Evolutionary conservation across 2,329 filamentous ascomycete species (phyloP).

Genomic region (Daldinia sp.): DNA sequence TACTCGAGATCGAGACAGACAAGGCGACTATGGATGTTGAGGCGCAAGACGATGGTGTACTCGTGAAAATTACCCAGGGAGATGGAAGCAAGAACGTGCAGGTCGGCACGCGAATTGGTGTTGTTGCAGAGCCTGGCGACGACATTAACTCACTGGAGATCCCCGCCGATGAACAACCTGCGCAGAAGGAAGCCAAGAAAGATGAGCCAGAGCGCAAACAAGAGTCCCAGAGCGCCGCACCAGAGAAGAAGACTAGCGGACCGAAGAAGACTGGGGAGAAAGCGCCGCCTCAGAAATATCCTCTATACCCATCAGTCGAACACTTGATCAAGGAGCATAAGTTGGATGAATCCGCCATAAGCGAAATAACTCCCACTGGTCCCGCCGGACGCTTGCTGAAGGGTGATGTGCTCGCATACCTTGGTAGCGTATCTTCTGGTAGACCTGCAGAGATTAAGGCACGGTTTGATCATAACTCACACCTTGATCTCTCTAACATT

Average conservation of each 20-base stretch:
- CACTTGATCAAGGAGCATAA: conserved; percentile 84
- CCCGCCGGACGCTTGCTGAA: conserved; percentile 91
- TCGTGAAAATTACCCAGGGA: conserved; percentile 82
- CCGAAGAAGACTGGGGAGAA: conserved; percentile 58
- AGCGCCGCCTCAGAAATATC: conserved; percentile 74
- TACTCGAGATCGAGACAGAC: conserved; percentile 93
- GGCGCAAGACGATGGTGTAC: conserved; percentile 87
- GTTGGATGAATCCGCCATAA: conserved; percentile 78
- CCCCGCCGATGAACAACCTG: conserved; percentile 72
- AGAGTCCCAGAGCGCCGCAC: conserved; percentile 47
- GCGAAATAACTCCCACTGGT: conserved; percentile 87
- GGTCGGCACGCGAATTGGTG: conserved; percentile 84
- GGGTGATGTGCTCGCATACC: conserved; percentile 91
- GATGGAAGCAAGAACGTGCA: conserved; percentile 82
- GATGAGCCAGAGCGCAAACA: conserved; percentile 45
- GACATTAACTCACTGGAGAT: conserved; percentile 81
- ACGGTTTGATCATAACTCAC: conserved; percentile 78
- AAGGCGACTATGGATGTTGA: conserved; percentile 97
- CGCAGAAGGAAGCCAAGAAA: conserved; percentile 55
- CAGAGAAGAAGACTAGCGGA: conserved; percentile 53
- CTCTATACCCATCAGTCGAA: conserved; percentile 84
- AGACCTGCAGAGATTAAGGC: conserved; percentile 78
- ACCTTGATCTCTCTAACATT: conserved; percentile 96
- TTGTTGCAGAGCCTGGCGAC: conserved; percentile 84
- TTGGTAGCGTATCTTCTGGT: conserved; percentile 80